Base-by-base conservation (phyloP, 306 rosid genomes). In the Lathyrus sativus region DNA sequence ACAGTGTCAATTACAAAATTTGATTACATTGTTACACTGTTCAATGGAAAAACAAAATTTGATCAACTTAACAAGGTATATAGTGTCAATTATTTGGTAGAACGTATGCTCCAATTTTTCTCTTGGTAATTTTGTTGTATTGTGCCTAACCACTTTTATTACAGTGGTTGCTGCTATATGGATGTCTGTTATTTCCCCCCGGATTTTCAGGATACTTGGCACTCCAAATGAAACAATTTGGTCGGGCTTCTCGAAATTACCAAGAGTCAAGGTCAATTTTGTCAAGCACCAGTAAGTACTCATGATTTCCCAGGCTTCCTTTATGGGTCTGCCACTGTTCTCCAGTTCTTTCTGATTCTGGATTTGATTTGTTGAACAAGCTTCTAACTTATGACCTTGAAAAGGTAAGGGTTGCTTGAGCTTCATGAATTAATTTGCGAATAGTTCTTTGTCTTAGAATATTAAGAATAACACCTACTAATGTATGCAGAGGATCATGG, bases 141-240 rank as follows among this genome's bases (percentile, higher is more conserved):
- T 49, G 14, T 29, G 60, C 71, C 39, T 8, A 24, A 56, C 28
- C 26, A 9, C 24, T 22, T 42, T 9, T 35, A 35, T 35, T 15
- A n/a, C 49, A 48, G 10, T 65, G 53, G 11, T 10, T 74, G 51
- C 43, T 74, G 11, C 57, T 45, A 48, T 49, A 53, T 44, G 13
- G 65, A 22, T 22, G 44, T 37, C 43, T 48, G 51, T 50, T 77
- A 24, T 35, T 69, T 42, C 70, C 3, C 49, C 67, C 48, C 85
- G 90, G 99, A 90, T 95, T 73, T 95, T 90, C 66, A 83, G 82
- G 72, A 88, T 77, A 44, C 96, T 95, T 68, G 99, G 97, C 56
- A 90, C 99, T n/a, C 99, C 99, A 59, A 95, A 95, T 78, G 97
- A 95, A 85, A 66, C 95, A 4, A 95, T 90, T 68, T 95, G 99